Percentiles rank a stretch among this genome's conserved stretches.
Conservation (phyloP, 2,329 filamentous ascomycete species). For the Aspergillus uvarum region DNA sequence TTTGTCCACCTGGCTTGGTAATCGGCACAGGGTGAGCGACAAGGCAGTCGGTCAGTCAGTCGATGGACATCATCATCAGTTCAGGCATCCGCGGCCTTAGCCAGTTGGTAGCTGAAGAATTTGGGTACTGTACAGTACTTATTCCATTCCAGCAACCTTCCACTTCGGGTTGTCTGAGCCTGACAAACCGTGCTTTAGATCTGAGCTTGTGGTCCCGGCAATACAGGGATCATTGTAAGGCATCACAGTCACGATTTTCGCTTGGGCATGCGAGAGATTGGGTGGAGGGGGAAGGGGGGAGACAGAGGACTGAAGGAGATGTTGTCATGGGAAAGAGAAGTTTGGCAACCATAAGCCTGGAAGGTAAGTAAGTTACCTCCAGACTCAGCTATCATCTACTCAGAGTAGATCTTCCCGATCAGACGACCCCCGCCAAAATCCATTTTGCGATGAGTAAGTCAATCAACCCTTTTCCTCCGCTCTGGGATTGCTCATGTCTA, state of each 20-base stretch:
- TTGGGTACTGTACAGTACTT: not conserved
- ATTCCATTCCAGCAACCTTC: not conserved
- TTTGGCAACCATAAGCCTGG: not conserved
- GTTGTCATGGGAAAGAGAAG: slow-evolving; percentile 1
- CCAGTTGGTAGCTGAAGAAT: not conserved
- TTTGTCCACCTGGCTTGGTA: not conserved
- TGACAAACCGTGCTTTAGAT: not conserved
- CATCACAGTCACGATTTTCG: slow-evolving; percentile 1
- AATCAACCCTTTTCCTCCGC: not conserved
- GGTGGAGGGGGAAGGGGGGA: no score
- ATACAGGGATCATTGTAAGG: slow-evolving; percentile 8
- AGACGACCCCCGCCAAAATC: not conserved
- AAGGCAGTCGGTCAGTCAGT: not conserved
- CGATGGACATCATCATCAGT: not conserved
- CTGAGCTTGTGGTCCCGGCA: not conserved
- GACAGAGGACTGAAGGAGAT: not conserved
- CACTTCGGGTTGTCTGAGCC: not conserved
- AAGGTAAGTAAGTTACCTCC: no score
- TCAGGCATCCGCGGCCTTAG: not conserved
- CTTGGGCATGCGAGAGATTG: not conserved
- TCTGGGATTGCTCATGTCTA: not conserved
- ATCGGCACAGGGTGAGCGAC: not conserved
- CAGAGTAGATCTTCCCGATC: not conserved
- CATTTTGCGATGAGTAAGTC: no score
- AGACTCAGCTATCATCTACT: no score